phyloP scores from a whole-genome alignment of 352 stramenopile genomes.

The Phytophthora meadii region DNA sequence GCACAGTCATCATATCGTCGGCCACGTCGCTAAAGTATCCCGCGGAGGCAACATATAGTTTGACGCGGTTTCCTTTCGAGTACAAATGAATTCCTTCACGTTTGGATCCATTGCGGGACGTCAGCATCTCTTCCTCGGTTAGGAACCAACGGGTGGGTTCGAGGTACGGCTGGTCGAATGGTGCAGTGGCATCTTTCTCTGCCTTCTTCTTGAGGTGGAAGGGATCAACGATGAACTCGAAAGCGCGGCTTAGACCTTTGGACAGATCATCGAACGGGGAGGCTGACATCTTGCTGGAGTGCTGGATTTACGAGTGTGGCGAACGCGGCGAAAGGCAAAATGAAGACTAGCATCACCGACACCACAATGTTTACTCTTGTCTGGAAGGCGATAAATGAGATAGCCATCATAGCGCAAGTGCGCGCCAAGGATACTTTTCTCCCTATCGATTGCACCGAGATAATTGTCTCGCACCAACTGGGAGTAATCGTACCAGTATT shows the following conservation, averaged over 20 bases:
- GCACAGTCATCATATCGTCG: slow-evolving; percentile 41
- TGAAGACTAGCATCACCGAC: not conserved
- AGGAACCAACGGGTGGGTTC: slow-evolving; percentile 65
- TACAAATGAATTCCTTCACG: slow-evolving; percentile 47
- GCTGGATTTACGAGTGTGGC: slow-evolving; percentile 5
- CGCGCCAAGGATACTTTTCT: slow-evolving; percentile 5
- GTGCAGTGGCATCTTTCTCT: slow-evolving; percentile 22
- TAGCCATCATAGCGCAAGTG: not conserved
- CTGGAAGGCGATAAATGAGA: not conserved
- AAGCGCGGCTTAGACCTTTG: slow-evolving; percentile 30
- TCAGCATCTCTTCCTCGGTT: slow-evolving; percentile 58
- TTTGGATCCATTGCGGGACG: slow-evolving; percentile 43
- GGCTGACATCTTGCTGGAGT: slow-evolving; percentile 11
- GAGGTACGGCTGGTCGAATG: slow-evolving; percentile 54
- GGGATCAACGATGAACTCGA: slow-evolving; percentile 39
- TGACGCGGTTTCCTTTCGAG: slow-evolving; percentile 53
- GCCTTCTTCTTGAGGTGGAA: slow-evolving; percentile 33
- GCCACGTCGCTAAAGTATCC: slow-evolving; percentile 61
- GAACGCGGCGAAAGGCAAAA: slow-evolving; percentile 5
- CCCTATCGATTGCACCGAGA: too few relatives aligned
- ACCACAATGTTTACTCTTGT: not conserved
- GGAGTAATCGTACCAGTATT: not conserved
- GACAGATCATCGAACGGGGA: slow-evolving; percentile 20
- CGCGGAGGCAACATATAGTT: slow-evolving; percentile 48
- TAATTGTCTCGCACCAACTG: not conserved